Percentiles rank a stretch among this genome's conserved stretches.
phyloP scores from a whole-genome alignment of 2,329 filamentous ascomycete species.

The Microcyclosporella mali region DNA sequence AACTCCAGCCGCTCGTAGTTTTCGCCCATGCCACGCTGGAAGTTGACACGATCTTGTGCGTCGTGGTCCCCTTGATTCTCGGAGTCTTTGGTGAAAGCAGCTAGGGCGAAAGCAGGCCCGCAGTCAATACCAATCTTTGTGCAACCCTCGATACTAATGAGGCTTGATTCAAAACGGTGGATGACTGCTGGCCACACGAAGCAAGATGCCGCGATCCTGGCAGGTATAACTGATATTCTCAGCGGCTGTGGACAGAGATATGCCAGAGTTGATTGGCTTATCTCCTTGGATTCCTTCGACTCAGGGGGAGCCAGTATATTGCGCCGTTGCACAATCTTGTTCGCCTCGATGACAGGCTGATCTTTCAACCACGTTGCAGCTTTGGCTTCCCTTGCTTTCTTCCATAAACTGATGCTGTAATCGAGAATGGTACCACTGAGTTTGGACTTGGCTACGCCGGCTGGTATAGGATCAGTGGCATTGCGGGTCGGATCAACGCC shows the following conservation, averaged over 20 bases:
- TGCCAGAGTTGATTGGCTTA: constrained; percentile 40
- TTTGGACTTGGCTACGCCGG: constrained; percentile 43
- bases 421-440: constrained; percentile 57
- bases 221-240: constrained; percentile 65
- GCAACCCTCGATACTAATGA: constrained; percentile 75
- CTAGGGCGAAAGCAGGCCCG: constrained; percentile 64
- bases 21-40: constrained; percentile 78
- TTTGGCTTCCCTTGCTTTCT: constrained; percentile 49
- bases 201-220: constrained; percentile 63
- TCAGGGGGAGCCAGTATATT: constrained; percentile 70
- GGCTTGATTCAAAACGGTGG: constrained; percentile 70
- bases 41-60: constrained; percentile 59
- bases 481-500: constrained; percentile 48
- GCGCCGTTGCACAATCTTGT: constrained; percentile 68
- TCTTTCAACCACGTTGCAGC: constrained; percentile 51
- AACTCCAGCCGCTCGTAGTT: constrained; percentile 96
- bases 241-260: constrained; percentile 73
- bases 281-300: constrained; percentile 44
- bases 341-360: constrained; percentile 76
- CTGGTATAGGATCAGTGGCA: constrained; percentile 60
- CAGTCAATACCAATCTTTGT: constrained; percentile 58
- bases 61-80: constrained; percentile 71
- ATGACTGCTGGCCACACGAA: constrained; percentile 79
- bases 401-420: constrained; percentile 73
- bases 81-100: constrained; percentile 88